Evolutionary conservation across 139 green algal genomes (phyloP).

Genomic region (Spirogloea muscicola): DNA sequence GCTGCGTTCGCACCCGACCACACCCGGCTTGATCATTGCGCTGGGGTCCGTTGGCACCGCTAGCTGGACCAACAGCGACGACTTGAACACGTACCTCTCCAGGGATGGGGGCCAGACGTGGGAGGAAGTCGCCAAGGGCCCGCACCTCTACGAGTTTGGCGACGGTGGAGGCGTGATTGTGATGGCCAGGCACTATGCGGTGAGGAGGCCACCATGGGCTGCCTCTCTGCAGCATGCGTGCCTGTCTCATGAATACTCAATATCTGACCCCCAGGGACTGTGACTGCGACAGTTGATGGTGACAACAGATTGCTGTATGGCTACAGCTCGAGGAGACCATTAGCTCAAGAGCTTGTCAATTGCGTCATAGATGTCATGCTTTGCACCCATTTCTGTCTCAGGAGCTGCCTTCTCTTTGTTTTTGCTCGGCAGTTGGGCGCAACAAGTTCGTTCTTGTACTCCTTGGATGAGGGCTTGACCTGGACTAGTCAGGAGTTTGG

Average conservation of each 20-base stretch:
- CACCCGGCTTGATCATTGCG: slow-evolving; percentile 83
- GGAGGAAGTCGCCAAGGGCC: slow-evolving; percentile 72
- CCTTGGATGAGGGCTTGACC: slow-evolving; percentile 74
- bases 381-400: too few relatives aligned
- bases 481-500: slow-evolving; percentile 66
- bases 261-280: too few relatives aligned
- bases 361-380: too few relatives aligned
- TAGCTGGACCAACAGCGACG: slow-evolving; percentile 29
- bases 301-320: too few relatives aligned
- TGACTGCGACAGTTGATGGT: too few relatives aligned
- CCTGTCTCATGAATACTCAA: too few relatives aligned
- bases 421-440: slow-evolving; percentile 14
- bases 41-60: slow-evolving; percentile 74
- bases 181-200: slow-evolving; percentile 71
- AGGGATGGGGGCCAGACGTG: slow-evolving; percentile 82
- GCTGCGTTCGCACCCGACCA: slow-evolving; percentile 77
- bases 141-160: slow-evolving; percentile 86
- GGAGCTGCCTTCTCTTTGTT: too few relatives aligned
- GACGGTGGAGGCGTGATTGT: slow-evolving; percentile 88
- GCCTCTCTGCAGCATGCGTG: too few relatives aligned
- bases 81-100: slow-evolving; percentile 59
- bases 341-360: too few relatives aligned
- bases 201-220: too few relatives aligned
- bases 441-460: slow-evolving; percentile 63
- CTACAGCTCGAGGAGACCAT: too few relatives aligned